These are phyloP conservation scores for Clitocybe nebularis DNA, from an alignment of 1,284 basidiomycete genomes.

Conservation along the genomic window DNA sequence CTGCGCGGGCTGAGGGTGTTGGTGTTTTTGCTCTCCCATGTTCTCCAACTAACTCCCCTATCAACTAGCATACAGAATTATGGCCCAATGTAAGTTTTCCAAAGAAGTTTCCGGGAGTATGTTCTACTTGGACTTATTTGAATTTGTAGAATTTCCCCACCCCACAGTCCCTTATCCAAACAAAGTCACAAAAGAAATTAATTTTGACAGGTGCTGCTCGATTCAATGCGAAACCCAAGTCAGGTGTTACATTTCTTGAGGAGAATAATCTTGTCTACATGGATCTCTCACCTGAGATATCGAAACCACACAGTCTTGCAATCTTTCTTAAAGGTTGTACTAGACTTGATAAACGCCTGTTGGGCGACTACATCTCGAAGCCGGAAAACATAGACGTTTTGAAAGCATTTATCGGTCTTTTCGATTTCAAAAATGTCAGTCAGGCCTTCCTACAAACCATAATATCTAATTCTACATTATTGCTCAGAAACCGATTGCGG, in stretches of 20 bases:
- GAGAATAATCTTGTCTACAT: slow-evolving; percentile 82
- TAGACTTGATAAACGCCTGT: slow-evolving; percentile 87
- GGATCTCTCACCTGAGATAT: slow-evolving; percentile 53
- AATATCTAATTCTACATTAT: no score
- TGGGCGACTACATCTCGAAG: slow-evolving; percentile 92
- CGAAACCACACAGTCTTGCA: slow-evolving; percentile 66
- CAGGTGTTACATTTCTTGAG: slow-evolving; percentile 86
- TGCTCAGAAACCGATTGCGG: slow-evolving; percentile 84
- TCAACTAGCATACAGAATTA: slow-evolving; percentile 32
- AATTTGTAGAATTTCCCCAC: slow-evolving; percentile 51
- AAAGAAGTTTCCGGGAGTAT: no score
- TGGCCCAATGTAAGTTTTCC: slow-evolving; percentile 57
- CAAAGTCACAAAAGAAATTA: slow-evolving; percentile 85
- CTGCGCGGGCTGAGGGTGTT: slow-evolving; percentile 71
- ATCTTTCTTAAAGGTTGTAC: slow-evolving; percentile 85
- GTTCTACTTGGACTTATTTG: no score
- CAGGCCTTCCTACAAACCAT: neutral
- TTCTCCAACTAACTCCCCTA: slow-evolving; percentile 5
- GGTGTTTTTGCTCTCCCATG: slow-evolving; percentile 25
- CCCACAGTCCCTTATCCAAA: slow-evolving; percentile 59
- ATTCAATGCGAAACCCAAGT: slow-evolving; percentile 97
- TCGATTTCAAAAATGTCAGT: slow-evolving; percentile 86
- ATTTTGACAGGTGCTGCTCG: slow-evolving; percentile 81
- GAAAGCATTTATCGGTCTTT: slow-evolving; percentile 84
- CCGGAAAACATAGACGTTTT: slow-evolving; percentile 86